Conservation (phyloP, 768 basidiomycete species). For the Serendipita sp. region DNA sequence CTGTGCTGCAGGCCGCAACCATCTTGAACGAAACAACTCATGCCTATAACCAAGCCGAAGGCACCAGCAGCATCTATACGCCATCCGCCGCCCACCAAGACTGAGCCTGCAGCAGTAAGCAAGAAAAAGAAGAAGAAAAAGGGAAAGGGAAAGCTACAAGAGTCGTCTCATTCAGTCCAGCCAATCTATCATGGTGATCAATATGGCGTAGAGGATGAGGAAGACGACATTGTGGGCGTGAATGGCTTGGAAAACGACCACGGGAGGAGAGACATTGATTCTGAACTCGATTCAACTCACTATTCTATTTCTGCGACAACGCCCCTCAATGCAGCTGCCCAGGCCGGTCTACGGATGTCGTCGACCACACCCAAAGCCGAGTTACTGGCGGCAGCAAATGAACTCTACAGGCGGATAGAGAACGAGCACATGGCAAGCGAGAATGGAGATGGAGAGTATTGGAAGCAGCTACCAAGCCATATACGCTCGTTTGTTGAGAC, state of each 20-base stretch:
- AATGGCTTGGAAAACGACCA: constrained; percentile 15
- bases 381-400: constrained; percentile 42
- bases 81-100: neutral
- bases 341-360: constrained; percentile 1
- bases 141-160: constrained; percentile 28
- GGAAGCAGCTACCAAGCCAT: constrained; percentile 52
- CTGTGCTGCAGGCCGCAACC: neutral
- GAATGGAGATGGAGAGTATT: constrained; percentile 44
- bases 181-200: constrained; percentile 9
- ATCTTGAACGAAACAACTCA: neutral
- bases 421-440: constrained; percentile 23
- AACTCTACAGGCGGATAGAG: constrained; percentile 43
- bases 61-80: neutral
- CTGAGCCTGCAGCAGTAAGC: constrained; percentile 6
- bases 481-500: constrained; percentile 52
- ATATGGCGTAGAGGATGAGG: constrained; percentile 16
- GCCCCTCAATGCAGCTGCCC: constrained; percentile 17
- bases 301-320: constrained; percentile 24
- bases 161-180: constrained; percentile 3
- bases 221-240: constrained; percentile 19
- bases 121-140: constrained; percentile 29
- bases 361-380: constrained; percentile 36
- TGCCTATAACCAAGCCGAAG: neutral
- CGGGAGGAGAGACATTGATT: constrained; percentile 10
- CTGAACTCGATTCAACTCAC: constrained; percentile 33